Conservation (phyloP, 495 filamentous ascomycete species). For the Daldinia vernicosa region DNA sequence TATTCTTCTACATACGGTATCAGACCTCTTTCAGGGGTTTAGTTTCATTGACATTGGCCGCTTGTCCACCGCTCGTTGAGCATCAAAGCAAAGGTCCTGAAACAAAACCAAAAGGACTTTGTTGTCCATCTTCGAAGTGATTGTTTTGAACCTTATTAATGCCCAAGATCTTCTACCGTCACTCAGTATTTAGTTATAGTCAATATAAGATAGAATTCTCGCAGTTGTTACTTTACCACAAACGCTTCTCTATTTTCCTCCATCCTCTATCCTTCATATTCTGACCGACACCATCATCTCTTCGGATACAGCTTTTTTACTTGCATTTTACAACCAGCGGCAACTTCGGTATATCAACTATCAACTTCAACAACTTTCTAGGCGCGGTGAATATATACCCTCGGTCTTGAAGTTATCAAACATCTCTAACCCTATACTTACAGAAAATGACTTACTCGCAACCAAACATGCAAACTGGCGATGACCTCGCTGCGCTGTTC, state of each 20-base stretch:
- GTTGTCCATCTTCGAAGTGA: conserved; percentile 7
- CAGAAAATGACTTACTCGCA: conserved; percentile 50
- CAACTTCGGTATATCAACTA: neutral
- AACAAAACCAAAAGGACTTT: conserved; percentile 24
- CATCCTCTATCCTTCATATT: conserved; percentile 33
- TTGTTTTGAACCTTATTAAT: conserved; percentile 1
- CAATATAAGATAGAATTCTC: conserved; percentile 61
- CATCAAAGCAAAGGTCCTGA: conserved; percentile 2
- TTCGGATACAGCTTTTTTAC: conserved; percentile 28
- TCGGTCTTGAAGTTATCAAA: conserved; percentile 1
- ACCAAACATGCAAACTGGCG: conserved; percentile 61
- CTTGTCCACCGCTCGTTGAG: conserved; percentile 25
- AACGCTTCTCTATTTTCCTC: conserved; percentile 18
- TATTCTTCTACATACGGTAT: conserved; percentile 9
- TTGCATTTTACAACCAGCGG: neutral
- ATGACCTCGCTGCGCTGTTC: conserved; percentile 75
- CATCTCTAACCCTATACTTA: conserved; percentile 8
- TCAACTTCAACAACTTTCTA: neutral
- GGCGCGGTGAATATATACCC: conserved; percentile 36
- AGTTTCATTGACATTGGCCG: conserved; percentile 32
- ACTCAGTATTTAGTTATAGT: conserved; percentile 62
- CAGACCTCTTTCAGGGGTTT: conserved; percentile 24
- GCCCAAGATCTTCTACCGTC: conserved; percentile 27
- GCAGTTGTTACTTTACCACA: conserved; percentile 48
- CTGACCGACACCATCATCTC: conserved; percentile 29